These are phyloP conservation scores for Juncus inflexus DNA, from an alignment of 176 grass and related monocot species.

Conservation along the genomic window DNA sequence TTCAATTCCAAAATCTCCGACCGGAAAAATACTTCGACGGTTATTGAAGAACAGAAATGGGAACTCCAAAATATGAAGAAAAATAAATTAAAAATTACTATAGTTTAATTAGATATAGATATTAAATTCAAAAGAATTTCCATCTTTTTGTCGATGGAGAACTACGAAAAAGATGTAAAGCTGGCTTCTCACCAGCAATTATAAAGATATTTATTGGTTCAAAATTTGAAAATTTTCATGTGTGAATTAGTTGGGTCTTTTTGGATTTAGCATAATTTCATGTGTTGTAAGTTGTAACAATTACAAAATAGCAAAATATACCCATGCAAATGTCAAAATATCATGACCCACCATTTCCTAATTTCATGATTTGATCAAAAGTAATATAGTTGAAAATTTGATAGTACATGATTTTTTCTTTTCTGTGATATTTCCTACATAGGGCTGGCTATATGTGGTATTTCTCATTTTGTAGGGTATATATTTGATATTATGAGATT, in stretches of 20 bases:
- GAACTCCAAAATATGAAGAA: conserved; percentile 45
- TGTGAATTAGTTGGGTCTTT: not conserved
- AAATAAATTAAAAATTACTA: conserved; percentile 3
- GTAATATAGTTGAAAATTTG: no score
- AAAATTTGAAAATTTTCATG: conserved; percentile 5
- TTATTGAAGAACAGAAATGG: conserved; percentile 39
- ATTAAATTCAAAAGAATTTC: conserved; percentile 7
- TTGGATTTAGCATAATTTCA: not conserved
- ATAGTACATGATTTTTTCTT: no score
- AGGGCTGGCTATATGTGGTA: no score
- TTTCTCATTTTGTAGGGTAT: no score
- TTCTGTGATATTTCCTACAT: no score
- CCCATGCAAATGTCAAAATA: no score
- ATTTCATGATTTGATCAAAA: no score
- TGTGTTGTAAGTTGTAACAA: no score
- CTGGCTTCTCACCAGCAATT: conserved; percentile 2
- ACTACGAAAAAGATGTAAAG: not conserved
- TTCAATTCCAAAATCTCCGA: conserved; percentile 67
- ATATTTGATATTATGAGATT: no score
- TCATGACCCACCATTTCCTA: no score
- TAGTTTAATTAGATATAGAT: conserved; percentile 4
- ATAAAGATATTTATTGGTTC: not conserved
- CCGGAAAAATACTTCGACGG: conserved; percentile 76
- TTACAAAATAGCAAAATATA: no score
- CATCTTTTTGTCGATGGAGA: not conserved